A percentile compares a stretch with the other conserved stretches of the same genome.
Conservation (phyloP, 2,329 filamentous ascomycete species). For the Gnomoniopsis sp. region DNA sequence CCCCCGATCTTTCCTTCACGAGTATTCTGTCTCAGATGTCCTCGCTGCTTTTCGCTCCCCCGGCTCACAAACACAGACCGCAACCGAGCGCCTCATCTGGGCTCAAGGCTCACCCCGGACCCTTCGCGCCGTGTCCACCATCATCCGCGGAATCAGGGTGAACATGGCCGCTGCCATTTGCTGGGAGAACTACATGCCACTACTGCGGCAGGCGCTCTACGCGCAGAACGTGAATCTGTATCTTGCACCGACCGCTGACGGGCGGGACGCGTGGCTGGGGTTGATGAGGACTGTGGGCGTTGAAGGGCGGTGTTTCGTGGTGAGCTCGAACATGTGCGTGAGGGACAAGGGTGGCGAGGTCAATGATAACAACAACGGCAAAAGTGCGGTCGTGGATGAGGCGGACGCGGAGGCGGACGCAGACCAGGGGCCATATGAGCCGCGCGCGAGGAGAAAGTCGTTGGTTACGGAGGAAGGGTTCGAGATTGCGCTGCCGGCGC, state of each 20-base stretch:
- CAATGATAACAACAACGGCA: neutral
- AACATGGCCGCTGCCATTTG: constrained; percentile 87
- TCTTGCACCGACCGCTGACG: constrained; percentile 85
- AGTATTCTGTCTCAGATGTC: too few relatives aligned
- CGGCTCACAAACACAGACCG: constrained; percentile 67
- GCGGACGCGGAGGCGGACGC: constrained; percentile 40
- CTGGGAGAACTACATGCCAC: constrained; percentile 96
- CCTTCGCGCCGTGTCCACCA: constrained; percentile 73
- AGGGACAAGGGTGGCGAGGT: constrained; percentile 47
- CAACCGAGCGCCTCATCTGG: constrained; percentile 80
- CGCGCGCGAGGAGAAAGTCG: constrained; percentile 33
- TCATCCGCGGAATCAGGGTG: constrained; percentile 73
- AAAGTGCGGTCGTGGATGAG: neutral
- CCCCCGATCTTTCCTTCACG: too few relatives aligned
- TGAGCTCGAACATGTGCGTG: constrained; percentile 82
- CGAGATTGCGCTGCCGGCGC: constrained; percentile 41
- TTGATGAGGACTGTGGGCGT: constrained; percentile 79
- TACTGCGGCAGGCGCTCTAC: constrained; percentile 80
- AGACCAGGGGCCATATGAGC: constrained; percentile 25
- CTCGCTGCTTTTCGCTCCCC: too few relatives aligned
- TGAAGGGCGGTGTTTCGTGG: constrained; percentile 81
- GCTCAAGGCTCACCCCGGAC: constrained; percentile 79
- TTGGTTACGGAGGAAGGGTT: constrained; percentile 43
- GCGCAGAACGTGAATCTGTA: constrained; percentile 89
- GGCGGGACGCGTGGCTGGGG: constrained; percentile 74